Evolutionary conservation across 768 basidiomycete species (phyloP).

Genomic region (Serendipita sp.): DNA sequence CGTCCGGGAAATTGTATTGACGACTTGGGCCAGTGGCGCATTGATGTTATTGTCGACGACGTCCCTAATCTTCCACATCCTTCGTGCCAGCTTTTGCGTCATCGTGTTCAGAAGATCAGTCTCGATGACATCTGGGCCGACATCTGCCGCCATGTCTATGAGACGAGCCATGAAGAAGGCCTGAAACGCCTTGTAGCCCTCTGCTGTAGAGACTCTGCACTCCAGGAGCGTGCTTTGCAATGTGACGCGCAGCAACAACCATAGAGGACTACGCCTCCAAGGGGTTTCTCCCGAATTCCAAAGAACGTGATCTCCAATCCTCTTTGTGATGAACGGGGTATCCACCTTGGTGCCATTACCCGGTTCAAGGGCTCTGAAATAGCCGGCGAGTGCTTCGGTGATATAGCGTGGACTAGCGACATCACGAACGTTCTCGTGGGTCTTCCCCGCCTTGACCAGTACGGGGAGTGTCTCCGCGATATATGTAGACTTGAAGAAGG

Average conservation of each 20-base stretch:
- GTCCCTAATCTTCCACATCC: constrained; percentile 10
- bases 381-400: constrained; percentile 32
- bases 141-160: constrained; percentile 13
- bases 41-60: neutral
- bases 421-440: constrained; percentile 24
- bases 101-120: constrained; percentile 20
- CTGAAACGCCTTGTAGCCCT: constrained; percentile 34
- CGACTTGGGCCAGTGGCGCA: no score
- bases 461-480: constrained; percentile 21
- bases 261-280: constrained; percentile 36
- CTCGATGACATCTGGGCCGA: constrained; percentile 8
- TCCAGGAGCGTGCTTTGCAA: constrained; percentile 20
- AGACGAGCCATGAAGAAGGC: constrained; percentile 24
- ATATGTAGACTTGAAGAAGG: constrained; percentile 23
- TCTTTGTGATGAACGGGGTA: constrained; percentile 23
- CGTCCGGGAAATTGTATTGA: neutral
- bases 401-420: constrained; percentile 33
- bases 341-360: constrained; percentile 16
- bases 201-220: neutral
- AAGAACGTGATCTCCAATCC: constrained; percentile 31
- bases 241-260: constrained; percentile 33
- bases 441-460: constrained; percentile 20
- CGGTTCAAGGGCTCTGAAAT: constrained; percentile 24
- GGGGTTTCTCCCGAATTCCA: constrained; percentile 12
- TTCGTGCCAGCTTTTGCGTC: constrained; percentile 17